These are phyloP conservation scores for Penicillium sp. DNA, from an alignment of 2,329 filamentous ascomycete species.

Conservation along the genomic window DNA sequence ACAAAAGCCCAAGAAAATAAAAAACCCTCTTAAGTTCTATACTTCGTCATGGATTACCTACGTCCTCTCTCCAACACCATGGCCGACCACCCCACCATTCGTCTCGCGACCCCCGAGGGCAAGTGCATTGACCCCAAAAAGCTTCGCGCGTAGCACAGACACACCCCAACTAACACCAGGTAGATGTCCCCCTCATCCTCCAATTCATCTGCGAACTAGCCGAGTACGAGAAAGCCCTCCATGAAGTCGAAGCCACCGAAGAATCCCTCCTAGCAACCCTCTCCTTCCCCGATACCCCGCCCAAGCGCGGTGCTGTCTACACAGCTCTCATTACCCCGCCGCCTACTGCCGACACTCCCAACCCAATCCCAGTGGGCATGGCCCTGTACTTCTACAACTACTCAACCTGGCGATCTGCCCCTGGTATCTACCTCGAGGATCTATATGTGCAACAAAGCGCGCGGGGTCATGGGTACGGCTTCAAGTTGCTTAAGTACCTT, in stretches of 20 bases:
- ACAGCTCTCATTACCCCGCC: slow-evolving; percentile 66
- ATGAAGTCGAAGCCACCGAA: slow-evolving; percentile 74
- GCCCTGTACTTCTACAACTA: slow-evolving; percentile 96
- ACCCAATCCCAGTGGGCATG: slow-evolving; percentile 63
- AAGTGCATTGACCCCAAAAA: slow-evolving; percentile 10
- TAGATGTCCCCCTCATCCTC: slow-evolving; percentile 81
- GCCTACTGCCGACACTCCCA: slow-evolving; percentile 41
- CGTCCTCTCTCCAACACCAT: slow-evolving; percentile 21
- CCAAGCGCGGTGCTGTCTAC: slow-evolving; percentile 63
- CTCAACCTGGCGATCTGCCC: slow-evolving; percentile 82
- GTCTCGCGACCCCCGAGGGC: slow-evolving; percentile 43
- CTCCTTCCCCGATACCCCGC: slow-evolving; percentile 63
- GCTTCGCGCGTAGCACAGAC: background rate
- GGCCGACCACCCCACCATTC: slow-evolving; percentile 38
- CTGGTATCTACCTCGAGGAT: slow-evolving; percentile 92
- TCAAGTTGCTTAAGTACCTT: slow-evolving; percentile 68
- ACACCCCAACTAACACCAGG: slow-evolving; percentile 8
- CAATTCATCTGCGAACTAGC: slow-evolving; percentile 80
- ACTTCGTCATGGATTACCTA: slow-evolving; percentile 2
- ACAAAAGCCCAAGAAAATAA: background rate
- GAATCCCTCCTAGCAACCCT: slow-evolving; percentile 70
- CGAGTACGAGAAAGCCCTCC: slow-evolving; percentile 76
- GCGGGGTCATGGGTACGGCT: slow-evolving; percentile 76
- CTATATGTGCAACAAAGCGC: slow-evolving; percentile 73
- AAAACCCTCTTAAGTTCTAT: background rate